Conservation (phyloP, 225 moss, liverwort and hornwort genomes). For the Asterella californica region DNA sequence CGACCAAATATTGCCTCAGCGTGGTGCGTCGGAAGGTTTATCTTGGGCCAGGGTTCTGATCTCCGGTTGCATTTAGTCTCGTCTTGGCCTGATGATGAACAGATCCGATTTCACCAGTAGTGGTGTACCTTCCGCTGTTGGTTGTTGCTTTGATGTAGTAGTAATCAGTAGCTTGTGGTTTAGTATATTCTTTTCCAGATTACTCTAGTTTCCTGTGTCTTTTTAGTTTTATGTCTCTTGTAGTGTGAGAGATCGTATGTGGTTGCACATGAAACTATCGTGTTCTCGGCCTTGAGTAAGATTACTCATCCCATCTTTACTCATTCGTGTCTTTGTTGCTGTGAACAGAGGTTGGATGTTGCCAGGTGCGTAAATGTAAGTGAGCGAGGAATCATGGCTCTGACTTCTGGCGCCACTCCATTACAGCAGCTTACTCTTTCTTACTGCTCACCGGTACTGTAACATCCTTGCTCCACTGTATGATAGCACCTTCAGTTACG, state of each 20-base stretch:
- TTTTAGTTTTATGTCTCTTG: too few species aligned
- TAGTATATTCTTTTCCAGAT: too few species aligned
- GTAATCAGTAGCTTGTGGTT: too few species aligned
- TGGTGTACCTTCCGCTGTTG: too few species aligned
- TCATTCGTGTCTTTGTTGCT: neutral
- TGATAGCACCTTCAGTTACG: constrained; percentile 2
- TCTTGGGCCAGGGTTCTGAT: neutral
- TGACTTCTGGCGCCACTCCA: constrained; percentile 28
- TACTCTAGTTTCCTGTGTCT: too few species aligned
- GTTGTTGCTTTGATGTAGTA: too few species aligned
- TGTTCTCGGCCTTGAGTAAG: too few species aligned
- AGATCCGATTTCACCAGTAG: too few species aligned
- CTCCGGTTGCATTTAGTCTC: neutral
- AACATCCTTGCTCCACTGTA: neutral
- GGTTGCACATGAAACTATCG: too few species aligned
- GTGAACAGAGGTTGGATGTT: constrained; percentile 37
- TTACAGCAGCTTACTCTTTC: constrained; percentile 40
- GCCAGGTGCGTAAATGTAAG: constrained; percentile 39
- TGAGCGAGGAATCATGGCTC: constrained; percentile 33
- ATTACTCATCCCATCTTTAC: too few species aligned
- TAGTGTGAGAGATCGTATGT: too few species aligned
- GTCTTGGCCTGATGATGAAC: neutral
- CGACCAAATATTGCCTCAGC: neutral
- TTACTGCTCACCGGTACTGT: constrained; percentile 33
- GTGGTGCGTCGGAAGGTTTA: too few species aligned